Evolutionary conservation across 75 land plant genomes (phyloP), one percentile per base, ranked within the genome.

Genomic region (Gnetum montanum): DNA sequence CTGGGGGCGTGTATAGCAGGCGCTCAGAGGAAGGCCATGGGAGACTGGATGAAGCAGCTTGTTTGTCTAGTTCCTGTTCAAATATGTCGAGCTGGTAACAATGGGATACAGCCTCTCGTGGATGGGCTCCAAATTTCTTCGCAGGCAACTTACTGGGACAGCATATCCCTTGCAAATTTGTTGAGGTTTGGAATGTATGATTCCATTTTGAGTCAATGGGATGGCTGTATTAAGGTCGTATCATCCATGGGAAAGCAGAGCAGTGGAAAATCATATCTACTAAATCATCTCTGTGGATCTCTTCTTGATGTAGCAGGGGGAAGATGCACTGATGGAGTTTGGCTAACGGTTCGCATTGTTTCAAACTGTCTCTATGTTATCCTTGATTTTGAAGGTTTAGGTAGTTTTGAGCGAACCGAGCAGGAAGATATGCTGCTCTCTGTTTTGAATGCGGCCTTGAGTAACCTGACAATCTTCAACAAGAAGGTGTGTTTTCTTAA

Each of bases 361-460:
- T 3, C 30, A n/a, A 34, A 41, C 13, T 59, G 57, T 48, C 30
- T 62, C 6, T 69, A 56, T 50, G 35, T 69, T 6, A 28, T 69
- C 1, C n/a, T 69, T 22, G 66, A 69, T 10, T 69, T 69, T 54
- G 71, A 69, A 19, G 71, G 66, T 3, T 57, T 62, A 8, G 66
- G 66, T 24, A 62, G 67, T 25, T 29, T 59, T 45, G 57, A 41
- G 49, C 12, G 33, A 20, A 45, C 12, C 0, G 59, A 46, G 31
- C 61, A 59, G 27, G 61, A 59, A n/a, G 61, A 59, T 27, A 59
- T 59, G 61, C 30, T 59, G 3, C 33, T 59, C 0, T 25, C 61
- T 27, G 22, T 59, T 15, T 57, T 59, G 6, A 59, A 59, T 28
- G 61, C 59, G 1, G 61, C 61, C 6, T 4, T 41, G 1, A 59